Base-by-base conservation (phyloP, 306 rosid species). In the Trifolium subterraneum region DNA sequence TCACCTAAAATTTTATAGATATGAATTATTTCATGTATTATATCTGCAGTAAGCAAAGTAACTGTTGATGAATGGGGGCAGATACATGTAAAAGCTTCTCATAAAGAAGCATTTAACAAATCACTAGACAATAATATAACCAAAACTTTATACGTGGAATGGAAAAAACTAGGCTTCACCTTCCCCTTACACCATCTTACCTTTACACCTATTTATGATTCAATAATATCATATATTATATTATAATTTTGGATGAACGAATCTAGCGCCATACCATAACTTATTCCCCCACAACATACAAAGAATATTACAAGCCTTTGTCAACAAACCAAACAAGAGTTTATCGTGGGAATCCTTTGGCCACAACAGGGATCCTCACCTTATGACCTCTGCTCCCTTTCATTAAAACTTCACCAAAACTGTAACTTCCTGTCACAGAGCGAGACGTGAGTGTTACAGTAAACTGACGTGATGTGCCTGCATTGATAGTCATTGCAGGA, bases 371-470 rank as follows among this genome's bases (percentile, higher is more conserved):
- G 69, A 95, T 87, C 84, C 99, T 95, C 74, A 95, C 96, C 88
- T 90, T 86, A 89, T 95, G 99, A 20, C 98, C 98, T 79, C 96
- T 72, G 86, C 87, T 95, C 10, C 99, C 99, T 82, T 95, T 90
- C 92, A 95, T 64, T 51, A 92, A 20, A 72, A 95, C 86, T 86
- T 95, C 90, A 4, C 99, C 99, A 13, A 95, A 95, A 78, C 93
- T 86, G 73, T 95, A 95, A 9, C 77, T 22, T 79, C 97, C 91
- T 0, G 90, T 88, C 73, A 90, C 78, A 1, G 96, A 88, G 4
- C 98, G 88, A 71, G 79, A 88, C 0, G 99, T 88, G 19, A 95
- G 90, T 18, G 90, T 87, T 56, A 90, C 88, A 0, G 92, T 48
- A 70, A 95, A 90, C 80, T 86, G 86, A 2, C 88, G 83, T 0